Conservation (phyloP, 306 rosid genomes). For the Arachis hypogaea region DNA sequence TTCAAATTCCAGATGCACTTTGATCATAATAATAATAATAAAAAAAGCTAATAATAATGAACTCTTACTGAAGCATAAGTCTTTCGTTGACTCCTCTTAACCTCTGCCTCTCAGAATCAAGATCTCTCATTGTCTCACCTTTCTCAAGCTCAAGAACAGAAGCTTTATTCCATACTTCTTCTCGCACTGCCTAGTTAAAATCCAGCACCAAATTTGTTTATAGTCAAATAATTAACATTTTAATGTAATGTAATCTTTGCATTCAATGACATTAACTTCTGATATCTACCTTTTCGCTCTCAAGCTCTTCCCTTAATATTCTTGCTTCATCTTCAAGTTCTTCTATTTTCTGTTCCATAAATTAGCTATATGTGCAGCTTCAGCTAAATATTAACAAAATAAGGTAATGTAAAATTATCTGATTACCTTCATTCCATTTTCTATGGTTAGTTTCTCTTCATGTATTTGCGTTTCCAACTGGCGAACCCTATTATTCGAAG, state of each 20-base stretch:
- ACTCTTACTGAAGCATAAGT: constrained; percentile 81
- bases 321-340: constrained; percentile 70
- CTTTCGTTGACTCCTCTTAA: constrained; percentile 89
- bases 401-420: constrained; percentile 19
- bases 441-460: constrained; percentile 65
- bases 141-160: constrained; percentile 89
- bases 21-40: constrained; percentile 12
- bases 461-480: constrained; percentile 74
- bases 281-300: constrained; percentile 86
- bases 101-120: constrained; percentile 82
- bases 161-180: constrained; percentile 97
- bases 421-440: constrained; percentile 66
- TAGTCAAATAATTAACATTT: constrained; percentile 32
- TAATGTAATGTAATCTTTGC: neutral
- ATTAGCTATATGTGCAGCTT: constrained; percentile 35
- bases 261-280: constrained; percentile 31
- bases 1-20: constrained; percentile 25
- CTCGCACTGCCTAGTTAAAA: constrained; percentile 95
- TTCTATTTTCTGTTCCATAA: constrained; percentile 73
- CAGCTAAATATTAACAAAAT: constrained; percentile 35
- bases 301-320: constrained; percentile 73
- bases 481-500: constrained; percentile 77
- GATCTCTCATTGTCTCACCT: constrained; percentile 79
- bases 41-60: neutral
- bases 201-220: constrained; percentile 45